Base-by-base conservation (phyloP, 2,329 filamentous ascomycete genomes). In the Parastagonospora nodorum region DNA sequence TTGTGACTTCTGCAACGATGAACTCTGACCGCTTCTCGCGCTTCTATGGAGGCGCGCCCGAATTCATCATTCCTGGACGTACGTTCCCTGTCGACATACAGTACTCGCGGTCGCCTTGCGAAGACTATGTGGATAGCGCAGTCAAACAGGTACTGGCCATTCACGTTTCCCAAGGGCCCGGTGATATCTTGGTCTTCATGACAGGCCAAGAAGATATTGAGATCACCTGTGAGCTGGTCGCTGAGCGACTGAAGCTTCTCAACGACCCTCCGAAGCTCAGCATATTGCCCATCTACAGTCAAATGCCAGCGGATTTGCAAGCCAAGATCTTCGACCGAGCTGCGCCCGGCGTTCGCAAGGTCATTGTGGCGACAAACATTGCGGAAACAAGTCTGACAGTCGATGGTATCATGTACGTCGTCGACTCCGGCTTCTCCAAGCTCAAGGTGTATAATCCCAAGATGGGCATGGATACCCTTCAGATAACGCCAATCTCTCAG, bases 131-230 rank as follows among this genome's bases (percentile, higher is more conserved):
- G 28, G 95, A 99, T 67, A 91, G 92, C 63, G 91, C 95, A 1
- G 94, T 99, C 45, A 94, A 97, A 69, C 94, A 97, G 74, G 90
- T 97, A 33, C 82, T 99, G 40, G 88, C 92, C 1, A 97, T 99
- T 44, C 94, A 99, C 66, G 92, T 99, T 9, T 96, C 92, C 0
- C 95, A 97, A 80, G 90, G 90, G 0, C 77, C 86, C 0, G 94
- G 94, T 10, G 94, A 99, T 75, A 97, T 99, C 48, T 79, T 99
- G 8, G 93, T 99, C 8, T 99, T 99, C 75, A 99, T 99, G 94
- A 99, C 95, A 0, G 94, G 94, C 9, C 94, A 97, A 72, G 95
- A 99, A 75, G 94, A 99, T 68, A 99, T 99, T 55, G 94, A 99
- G 73, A 89, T 89, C 36, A 99, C 95, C 0, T 99, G 94, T 70